These are phyloP conservation scores for Aciculoconidium aculeatum DNA, from an alignment of 805 yeast genomes.

Conservation along the genomic window DNA sequence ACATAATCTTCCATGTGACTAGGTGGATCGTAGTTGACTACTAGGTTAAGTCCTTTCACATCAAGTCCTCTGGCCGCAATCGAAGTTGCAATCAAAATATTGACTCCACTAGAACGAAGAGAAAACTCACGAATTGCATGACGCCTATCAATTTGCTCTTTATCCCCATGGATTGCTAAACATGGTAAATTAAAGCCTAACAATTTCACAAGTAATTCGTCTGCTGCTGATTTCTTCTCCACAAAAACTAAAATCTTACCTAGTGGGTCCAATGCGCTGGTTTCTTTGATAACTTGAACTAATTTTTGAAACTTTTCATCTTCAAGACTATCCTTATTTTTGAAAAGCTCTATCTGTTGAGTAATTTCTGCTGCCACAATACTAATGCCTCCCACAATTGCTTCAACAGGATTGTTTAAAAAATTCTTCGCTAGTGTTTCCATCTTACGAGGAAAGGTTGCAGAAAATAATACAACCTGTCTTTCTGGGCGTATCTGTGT, in stretches of 20 bases:
- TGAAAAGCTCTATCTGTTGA: slow-evolving; percentile 62
- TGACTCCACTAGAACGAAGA: slow-evolving; percentile 44
- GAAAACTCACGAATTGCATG: slow-evolving; percentile 65
- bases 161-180: slow-evolving; percentile 84
- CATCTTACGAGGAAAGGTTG: slow-evolving; percentile 83
- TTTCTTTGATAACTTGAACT: slow-evolving; percentile 49
- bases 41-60: slow-evolving; percentile 78
- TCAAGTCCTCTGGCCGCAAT: slow-evolving; percentile 94
- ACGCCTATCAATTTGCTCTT: slow-evolving; percentile 78
- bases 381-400: slow-evolving; percentile 73
- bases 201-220: slow-evolving; percentile 53
- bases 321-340: slow-evolving; percentile 11
- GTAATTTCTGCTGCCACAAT: slow-evolving; percentile 75
- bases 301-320: slow-evolving; percentile 48
- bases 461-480: slow-evolving; percentile 88
- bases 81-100: slow-evolving; percentile 82
- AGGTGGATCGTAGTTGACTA: slow-evolving; percentile 69
- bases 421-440: slow-evolving; percentile 67
- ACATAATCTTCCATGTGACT: slow-evolving; percentile 92
- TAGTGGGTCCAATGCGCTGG: slow-evolving; percentile 20
- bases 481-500: slow-evolving; percentile 75
- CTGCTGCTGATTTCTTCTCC: slow-evolving; percentile 86
- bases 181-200: slow-evolving; percentile 50
- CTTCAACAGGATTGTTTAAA: slow-evolving; percentile 61
- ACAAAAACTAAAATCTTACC: slow-evolving; percentile 74